These are phyloP conservation scores for Saprolegnia parasitica DNA, from an alignment of 352 stramenopile genomes.

Conservation along the genomic window DNA sequence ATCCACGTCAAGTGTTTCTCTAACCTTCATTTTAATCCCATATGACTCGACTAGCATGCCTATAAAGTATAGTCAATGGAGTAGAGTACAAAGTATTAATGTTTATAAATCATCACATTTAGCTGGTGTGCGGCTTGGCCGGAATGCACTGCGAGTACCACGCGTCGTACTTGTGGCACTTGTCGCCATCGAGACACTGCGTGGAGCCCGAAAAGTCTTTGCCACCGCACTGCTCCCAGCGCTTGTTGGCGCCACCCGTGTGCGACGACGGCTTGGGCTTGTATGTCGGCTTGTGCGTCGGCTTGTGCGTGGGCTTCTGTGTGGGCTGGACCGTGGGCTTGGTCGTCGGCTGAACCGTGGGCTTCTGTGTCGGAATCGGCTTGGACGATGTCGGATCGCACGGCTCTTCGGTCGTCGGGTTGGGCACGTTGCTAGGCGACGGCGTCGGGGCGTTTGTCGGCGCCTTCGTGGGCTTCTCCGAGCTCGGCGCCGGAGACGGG, in stretches of 20 bases:
- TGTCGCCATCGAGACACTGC: slow-evolving; percentile 3
- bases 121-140: neutral
- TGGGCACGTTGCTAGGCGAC: too few relatives aligned
- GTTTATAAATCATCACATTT: too few relatives aligned
- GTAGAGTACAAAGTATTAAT: too few relatives aligned
- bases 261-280: neutral
- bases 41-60: too few relatives aligned
- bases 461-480: neutral
- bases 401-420: too few relatives aligned
- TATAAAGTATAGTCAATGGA: too few relatives aligned
- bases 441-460: too few relatives aligned
- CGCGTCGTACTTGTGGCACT: neutral
- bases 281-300: neutral
- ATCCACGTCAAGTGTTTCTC: too few relatives aligned
- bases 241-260: neutral
- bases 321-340: neutral
- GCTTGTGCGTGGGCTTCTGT: neutral
- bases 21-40: too few relatives aligned
- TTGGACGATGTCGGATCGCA: too few relatives aligned
- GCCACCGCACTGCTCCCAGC: slow-evolving; percentile 20
- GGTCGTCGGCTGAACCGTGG: neutral
- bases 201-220: slow-evolving; percentile 20
- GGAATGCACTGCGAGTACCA: slow-evolving; percentile 29
- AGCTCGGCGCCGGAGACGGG: neutral
- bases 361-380: neutral